These are phyloP conservation scores for Neofusicoccum umdonicola DNA, from an alignment of 2,329 filamentous ascomycete genomes.

Conservation along the genomic window DNA sequence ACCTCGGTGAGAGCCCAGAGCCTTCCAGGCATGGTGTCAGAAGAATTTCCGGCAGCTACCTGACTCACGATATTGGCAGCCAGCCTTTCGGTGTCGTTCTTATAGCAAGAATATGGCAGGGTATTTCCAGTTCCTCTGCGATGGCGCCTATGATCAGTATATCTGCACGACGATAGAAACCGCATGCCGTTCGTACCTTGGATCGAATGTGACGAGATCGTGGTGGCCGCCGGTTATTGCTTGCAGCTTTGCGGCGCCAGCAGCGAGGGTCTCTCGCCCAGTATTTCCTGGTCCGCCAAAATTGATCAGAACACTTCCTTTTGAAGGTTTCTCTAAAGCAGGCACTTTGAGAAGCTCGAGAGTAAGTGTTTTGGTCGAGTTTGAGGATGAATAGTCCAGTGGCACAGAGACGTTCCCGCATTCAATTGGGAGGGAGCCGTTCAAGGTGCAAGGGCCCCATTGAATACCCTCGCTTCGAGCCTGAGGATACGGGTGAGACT, in stretches of 20 bases:
- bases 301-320: conserved; percentile 24
- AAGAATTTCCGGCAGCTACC: conserved; percentile 9
- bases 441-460: not conserved
- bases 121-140: conserved; percentile 1
- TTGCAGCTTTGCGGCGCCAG: not conserved
- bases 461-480: not conserved
- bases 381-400: not conserved
- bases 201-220: conserved; percentile 19
- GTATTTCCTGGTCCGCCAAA: conserved; percentile 24
- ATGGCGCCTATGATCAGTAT: not conserved
- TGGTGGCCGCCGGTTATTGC: conserved; percentile 19
- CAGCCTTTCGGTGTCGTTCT: not conserved
- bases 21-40: conserved; percentile 18
- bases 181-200: not conserved
- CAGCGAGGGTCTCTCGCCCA: conserved; percentile 16
- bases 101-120: conserved; percentile 21
- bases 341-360: conserved; percentile 20
- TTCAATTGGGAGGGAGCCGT: not conserved
- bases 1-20: conserved; percentile 11
- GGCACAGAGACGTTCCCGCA: not conserved
- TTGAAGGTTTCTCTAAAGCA: conserved; percentile 20
- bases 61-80: not conserved
- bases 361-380: conserved; percentile 14
- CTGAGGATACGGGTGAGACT: too few relatives aligned
- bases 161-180: not conserved